Conservation (phyloP, 352 stramenopile genomes). For the Phytophthora aleatoria region DNA sequence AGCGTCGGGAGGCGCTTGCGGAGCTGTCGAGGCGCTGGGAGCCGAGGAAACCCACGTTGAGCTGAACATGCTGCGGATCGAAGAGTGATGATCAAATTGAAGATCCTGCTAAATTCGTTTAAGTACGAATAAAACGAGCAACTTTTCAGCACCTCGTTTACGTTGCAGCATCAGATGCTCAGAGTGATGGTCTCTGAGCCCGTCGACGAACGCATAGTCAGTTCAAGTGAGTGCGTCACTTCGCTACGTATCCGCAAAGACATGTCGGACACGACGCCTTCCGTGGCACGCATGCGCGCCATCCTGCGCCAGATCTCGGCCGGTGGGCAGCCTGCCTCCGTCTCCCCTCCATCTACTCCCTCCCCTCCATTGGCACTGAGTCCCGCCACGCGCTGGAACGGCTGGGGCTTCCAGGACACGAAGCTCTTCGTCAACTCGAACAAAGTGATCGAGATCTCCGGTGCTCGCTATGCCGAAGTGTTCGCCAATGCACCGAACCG, state of each 20-base stretch:
- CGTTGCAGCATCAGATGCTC: conserved; percentile 1
- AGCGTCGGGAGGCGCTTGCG: conserved; percentile 15
- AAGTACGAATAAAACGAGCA: not conserved
- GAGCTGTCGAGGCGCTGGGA: conserved; percentile 2
- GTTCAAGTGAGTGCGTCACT: conserved; percentile 21
- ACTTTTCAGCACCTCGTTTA: not conserved
- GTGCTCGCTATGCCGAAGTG: conserved; percentile 63
- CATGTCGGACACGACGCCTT: conserved; percentile 34
- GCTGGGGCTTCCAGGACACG: conserved; percentile 76
- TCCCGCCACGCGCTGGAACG: conserved; percentile 66
- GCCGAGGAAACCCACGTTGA: conserved; percentile 20
- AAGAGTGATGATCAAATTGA: conserved; percentile 19
- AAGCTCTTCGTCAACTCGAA: conserved; percentile 66
- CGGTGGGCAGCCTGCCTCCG: not conserved
- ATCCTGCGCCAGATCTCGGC: conserved; percentile 42
- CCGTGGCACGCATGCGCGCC: conserved; percentile 57
- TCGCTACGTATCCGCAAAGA: conserved; percentile 14
- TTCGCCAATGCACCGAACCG: conserved; percentile 52
- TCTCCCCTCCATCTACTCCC: conserved; percentile 4
- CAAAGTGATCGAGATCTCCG: conserved; percentile 63
- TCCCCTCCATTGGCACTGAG: conserved; percentile 28
- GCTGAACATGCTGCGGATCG: conserved; percentile 27
- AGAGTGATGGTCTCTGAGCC: conserved; percentile 10
- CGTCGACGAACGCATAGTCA: conserved; percentile 10
- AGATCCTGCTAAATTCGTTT: not conserved